Percentiles rank a stretch among this genome's conserved stretches.
These are phyloP conservation scores for Ustilago hordei DNA, from an alignment of 1,284 basidiomycete genomes.

Conservation along the genomic window DNA sequence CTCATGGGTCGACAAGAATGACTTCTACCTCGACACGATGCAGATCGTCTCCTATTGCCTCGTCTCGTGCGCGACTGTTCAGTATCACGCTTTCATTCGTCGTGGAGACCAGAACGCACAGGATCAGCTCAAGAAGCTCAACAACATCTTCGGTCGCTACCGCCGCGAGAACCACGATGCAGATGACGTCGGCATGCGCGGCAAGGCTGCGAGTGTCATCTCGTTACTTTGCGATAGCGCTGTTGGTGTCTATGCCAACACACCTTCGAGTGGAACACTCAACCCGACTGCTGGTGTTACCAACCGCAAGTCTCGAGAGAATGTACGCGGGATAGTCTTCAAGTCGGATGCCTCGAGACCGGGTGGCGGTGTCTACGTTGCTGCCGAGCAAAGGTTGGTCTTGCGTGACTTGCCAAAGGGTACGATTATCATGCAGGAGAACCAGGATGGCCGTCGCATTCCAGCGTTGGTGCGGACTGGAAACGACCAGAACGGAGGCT, in stretches of 20 bases:
- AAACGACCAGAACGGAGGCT: constrained; percentile 53
- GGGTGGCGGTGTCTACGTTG: constrained; percentile 85
- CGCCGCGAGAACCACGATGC: constrained; percentile 62
- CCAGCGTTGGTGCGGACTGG: constrained; percentile 55
- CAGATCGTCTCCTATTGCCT: constrained; percentile 62
- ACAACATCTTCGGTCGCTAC: constrained; percentile 41
- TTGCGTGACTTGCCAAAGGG: constrained; percentile 77
- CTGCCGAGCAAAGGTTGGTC: constrained; percentile 72
- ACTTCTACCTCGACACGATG: constrained; percentile 64
- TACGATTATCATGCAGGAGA: constrained; percentile 74
- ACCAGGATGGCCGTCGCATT: constrained; percentile 66
- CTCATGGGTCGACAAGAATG: constrained; percentile 60
- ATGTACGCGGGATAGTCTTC: constrained; percentile 76
- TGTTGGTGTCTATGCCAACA: constrained; percentile 68
- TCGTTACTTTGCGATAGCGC: constrained; percentile 82
- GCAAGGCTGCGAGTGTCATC: constrained; percentile 89
- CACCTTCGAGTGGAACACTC: constrained; percentile 61
- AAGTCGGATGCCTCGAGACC: constrained; percentile 74
- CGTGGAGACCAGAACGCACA: constrained; percentile 56
- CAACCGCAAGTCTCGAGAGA: constrained; percentile 66
- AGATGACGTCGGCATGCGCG: constrained; percentile 77
- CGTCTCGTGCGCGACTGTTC: constrained; percentile 65
- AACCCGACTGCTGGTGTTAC: constrained; percentile 72
- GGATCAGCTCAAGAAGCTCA: constrained; percentile 47
- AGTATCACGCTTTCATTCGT: constrained; percentile 63